A percentile compares a stretch with the other conserved stretches of the same genome.
These are phyloP conservation scores for Globisporangium megalacanthum DNA, from an alignment of 352 stramenopile species.

Conservation along the genomic window DNA sequence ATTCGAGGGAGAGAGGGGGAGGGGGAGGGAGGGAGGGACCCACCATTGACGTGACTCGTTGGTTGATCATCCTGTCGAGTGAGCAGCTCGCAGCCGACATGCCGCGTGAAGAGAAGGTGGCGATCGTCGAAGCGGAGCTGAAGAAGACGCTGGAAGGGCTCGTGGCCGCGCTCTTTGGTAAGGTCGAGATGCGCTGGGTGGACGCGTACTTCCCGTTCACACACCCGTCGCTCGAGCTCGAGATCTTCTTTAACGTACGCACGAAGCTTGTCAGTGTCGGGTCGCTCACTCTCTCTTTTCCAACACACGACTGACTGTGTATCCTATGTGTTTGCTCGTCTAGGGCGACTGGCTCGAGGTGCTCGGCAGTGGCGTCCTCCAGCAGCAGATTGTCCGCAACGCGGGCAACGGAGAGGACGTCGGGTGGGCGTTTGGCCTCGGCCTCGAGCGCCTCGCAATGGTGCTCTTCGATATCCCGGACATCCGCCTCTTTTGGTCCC, in stretches of 20 bases:
- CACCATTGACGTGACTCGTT: neutral
- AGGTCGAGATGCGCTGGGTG: slow-evolving; percentile 96
- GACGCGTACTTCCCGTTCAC: slow-evolving; percentile 99
- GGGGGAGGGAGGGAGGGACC: too few relatives aligned
- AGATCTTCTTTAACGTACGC: slow-evolving; percentile 95
- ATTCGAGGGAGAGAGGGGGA: too few relatives aligned
- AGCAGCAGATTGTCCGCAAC: slow-evolving; percentile 92
- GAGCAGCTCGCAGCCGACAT: slow-evolving; percentile 39
- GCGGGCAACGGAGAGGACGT: slow-evolving; percentile 79
- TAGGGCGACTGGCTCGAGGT: slow-evolving; percentile 98
- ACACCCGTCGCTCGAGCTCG: slow-evolving; percentile 96
- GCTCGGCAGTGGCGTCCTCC: slow-evolving; percentile 96
- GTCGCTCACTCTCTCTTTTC: neutral
- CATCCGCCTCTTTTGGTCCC: slow-evolving; percentile 99
- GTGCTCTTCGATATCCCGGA: slow-evolving; percentile 99
- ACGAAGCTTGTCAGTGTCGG: too few relatives aligned
- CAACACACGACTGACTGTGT: neutral
- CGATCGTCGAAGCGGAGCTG: slow-evolving; percentile 90
- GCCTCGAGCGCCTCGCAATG: slow-evolving; percentile 98
- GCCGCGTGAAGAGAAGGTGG: slow-evolving; percentile 64
- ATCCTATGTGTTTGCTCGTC: neutral
- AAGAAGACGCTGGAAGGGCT: slow-evolving; percentile 95
- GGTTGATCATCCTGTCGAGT: neutral
- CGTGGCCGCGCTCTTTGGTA: slow-evolving; percentile 86
- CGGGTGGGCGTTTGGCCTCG: slow-evolving; percentile 98